phyloP scores from a whole-genome alignment of 345 rosid genomes.

The Eucalyptus shirleyi region DNA sequence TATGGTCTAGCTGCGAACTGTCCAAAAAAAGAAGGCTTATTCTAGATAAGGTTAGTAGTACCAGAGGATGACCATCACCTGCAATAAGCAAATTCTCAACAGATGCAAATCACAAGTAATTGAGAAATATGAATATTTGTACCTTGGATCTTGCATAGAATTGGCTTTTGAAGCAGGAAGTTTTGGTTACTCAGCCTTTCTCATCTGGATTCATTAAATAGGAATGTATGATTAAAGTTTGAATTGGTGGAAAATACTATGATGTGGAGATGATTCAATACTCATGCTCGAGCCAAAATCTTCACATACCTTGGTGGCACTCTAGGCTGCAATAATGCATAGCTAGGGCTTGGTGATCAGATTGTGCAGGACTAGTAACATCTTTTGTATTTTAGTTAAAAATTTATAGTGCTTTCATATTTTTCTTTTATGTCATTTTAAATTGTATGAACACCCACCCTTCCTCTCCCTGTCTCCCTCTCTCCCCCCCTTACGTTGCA shows the following conservation, averaged over 20 bases:
- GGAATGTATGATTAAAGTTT: neutral
- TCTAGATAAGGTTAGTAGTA: neutral
- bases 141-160: neutral
- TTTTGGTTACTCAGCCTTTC: neutral
- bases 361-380: neutral
- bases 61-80: neutral
- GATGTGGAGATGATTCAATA: neutral
- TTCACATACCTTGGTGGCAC: neutral
- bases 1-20: neutral
- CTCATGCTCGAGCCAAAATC: neutral
- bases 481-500: neutral
- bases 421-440: neutral
- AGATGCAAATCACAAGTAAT: neutral
- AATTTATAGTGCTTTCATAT: neutral
- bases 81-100: neutral
- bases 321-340: neutral
- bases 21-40: neutral
- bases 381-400: neutral
- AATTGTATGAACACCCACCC: neutral
- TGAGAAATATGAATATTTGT: neutral
- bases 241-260: neutral
- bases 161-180: neutral
- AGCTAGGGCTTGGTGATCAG: neutral
- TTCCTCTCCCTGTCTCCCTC: neutral
- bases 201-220: neutral